These are phyloP conservation scores for Nitzschia palea DNA, from an alignment of 108 stramenopile species.

Conservation along the genomic window DNA sequence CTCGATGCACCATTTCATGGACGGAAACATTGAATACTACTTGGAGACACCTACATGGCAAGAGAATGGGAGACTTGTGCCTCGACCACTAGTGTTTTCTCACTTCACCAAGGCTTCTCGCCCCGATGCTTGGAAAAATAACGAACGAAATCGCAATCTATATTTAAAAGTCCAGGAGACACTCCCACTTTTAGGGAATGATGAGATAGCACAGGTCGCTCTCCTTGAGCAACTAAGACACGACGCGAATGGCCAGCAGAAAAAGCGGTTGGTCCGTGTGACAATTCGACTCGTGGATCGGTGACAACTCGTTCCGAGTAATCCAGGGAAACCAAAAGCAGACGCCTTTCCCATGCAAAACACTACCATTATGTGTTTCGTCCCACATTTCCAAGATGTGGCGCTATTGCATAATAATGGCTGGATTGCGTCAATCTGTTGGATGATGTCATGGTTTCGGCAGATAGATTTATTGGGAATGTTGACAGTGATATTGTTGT, in stretches of 20 bases:
- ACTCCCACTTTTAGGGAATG: slow-evolving; percentile 61
- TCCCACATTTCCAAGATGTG: too few species aligned
- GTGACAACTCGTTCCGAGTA: too few species aligned
- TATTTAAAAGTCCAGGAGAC: slow-evolving; percentile 67
- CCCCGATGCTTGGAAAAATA: slow-evolving; percentile 78
- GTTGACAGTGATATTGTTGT: too few species aligned
- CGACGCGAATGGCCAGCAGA: neutral
- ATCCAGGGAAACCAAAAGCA: too few species aligned
- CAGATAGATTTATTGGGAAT: too few species aligned
- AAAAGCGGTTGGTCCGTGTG: neutral
- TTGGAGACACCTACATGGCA: slow-evolving; percentile 40
- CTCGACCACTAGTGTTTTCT: slow-evolving; percentile 51
- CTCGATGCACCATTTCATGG: slow-evolving; percentile 73
- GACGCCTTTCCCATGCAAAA: too few species aligned
- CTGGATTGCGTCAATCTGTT: too few species aligned
- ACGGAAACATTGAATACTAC: slow-evolving; percentile 65
- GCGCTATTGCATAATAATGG: too few species aligned
- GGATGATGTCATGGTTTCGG: too few species aligned
- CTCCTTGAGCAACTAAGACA: neutral
- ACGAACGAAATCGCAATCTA: slow-evolving; percentile 30
- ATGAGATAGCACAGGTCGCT: slow-evolving; percentile 5
- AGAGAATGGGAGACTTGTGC: slow-evolving; percentile 12
- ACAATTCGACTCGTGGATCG: too few species aligned
- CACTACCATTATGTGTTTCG: too few species aligned
- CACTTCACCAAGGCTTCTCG: slow-evolving; percentile 60